Conservation (phyloP, 1,139 yeast genomes). For the Magnusiomyces tetraspermus region DNA sequence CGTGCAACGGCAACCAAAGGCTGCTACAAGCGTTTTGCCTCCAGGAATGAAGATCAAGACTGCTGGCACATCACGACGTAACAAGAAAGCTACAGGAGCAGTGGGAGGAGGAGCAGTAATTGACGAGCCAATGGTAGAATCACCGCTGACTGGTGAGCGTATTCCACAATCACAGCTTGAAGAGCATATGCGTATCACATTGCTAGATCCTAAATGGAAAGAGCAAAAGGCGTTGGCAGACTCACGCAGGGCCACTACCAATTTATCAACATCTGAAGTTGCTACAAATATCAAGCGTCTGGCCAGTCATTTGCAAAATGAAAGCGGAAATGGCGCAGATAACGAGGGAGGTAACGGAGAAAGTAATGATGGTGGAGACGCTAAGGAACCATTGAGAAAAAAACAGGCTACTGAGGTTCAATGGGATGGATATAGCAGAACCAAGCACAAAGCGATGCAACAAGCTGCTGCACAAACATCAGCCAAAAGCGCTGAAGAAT, state of each 20-base stretch:
- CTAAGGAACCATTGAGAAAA: slow-evolving; percentile 15
- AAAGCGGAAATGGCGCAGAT: slow-evolving; percentile 1
- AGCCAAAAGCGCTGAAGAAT: slow-evolving; percentile 21
- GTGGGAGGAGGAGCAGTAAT: slow-evolving; percentile 6
- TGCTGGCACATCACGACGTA: slow-evolving; percentile 57
- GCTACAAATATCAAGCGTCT: slow-evolving; percentile 64
- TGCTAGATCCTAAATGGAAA: slow-evolving; percentile 71
- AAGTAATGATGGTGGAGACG: not conserved
- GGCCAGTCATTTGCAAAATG: slow-evolving; percentile 31
- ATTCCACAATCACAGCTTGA: slow-evolving; percentile 68
- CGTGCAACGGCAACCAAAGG: not conserved
- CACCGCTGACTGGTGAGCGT: slow-evolving; percentile 65
- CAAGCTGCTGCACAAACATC: slow-evolving; percentile 22
- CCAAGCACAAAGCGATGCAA: slow-evolving; percentile 20
- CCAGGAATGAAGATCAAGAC: slow-evolving; percentile 47
- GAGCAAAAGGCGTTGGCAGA: slow-evolving; percentile 57
- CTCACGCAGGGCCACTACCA: slow-evolving; percentile 51
- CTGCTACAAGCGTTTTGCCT: not conserved
- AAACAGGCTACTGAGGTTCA: slow-evolving; percentile 21
- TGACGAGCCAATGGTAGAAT: slow-evolving; percentile 41
- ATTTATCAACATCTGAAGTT: slow-evolving; percentile 60
- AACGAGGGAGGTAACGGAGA: not conserved
- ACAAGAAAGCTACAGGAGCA: slow-evolving; percentile 24
- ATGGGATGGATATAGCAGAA: slow-evolving; percentile 27
- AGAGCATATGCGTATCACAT: slow-evolving; percentile 58